phyloP scores from a whole-genome alignment of 495 filamentous ascomycete genomes.

The Neurospora sublineolata region DNA sequence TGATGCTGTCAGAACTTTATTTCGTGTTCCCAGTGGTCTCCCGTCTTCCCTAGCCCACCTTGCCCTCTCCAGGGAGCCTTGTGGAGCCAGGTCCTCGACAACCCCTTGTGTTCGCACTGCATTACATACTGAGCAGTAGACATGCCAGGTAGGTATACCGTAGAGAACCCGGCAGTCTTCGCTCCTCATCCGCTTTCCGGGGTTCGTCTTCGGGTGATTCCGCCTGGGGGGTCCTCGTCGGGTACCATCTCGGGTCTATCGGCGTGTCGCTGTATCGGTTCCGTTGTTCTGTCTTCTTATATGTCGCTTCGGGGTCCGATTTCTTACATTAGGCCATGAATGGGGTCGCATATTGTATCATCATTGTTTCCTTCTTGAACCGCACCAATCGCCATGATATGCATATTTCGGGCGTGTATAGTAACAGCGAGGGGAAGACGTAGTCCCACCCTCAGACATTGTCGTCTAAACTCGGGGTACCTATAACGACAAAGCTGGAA shows the following conservation, averaged over 20 bases:
- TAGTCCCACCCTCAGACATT: background rate
- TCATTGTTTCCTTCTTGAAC: background rate
- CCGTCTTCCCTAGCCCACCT: background rate
- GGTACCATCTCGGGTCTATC: background rate
- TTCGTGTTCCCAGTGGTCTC: background rate
- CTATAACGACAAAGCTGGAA: conserved; percentile 38
- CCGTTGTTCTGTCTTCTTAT: background rate
- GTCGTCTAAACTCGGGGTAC: background rate
- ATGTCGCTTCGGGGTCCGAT: background rate
- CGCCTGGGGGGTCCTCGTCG: background rate
- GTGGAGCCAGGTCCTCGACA: background rate
- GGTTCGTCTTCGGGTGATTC: background rate
- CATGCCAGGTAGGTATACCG: background rate
- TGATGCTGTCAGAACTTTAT: background rate
- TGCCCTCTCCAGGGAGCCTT: background rate
- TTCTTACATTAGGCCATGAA: background rate
- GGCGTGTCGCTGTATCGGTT: background rate
- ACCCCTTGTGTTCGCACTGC: no score
- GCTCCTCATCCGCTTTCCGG: background rate
- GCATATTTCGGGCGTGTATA: background rate
- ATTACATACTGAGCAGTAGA: no score
- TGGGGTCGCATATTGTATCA: background rate
- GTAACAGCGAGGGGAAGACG: background rate
- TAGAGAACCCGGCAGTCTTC: background rate
- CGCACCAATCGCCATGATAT: background rate